Evolutionary conservation across 176 grass and related monocot species (phyloP).

Genomic region (Juncus inflexus): DNA sequence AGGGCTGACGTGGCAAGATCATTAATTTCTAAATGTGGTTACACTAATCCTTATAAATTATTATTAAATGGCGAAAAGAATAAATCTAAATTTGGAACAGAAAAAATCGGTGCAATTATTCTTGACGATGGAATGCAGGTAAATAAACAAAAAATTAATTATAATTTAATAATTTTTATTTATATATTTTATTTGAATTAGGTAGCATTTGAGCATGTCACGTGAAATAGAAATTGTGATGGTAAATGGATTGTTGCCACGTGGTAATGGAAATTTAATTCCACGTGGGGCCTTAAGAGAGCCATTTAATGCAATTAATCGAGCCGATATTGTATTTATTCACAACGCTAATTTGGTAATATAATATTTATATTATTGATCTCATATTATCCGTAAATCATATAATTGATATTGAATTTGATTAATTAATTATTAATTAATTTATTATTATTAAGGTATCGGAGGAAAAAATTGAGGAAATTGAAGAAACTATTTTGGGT

Average conservation of each 20-base stretch:
- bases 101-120: constrained; percentile 59
- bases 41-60: constrained; percentile 13
- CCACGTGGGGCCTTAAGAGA: constrained; percentile 86
- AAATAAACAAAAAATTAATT: neutral
- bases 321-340: constrained; percentile 72
- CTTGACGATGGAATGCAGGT: constrained; percentile 97
- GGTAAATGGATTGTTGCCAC: constrained; percentile 70
- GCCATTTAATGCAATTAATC: constrained; percentile 45
- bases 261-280: constrained; percentile 65
- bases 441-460: no score
- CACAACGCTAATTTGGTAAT: constrained; percentile 74
- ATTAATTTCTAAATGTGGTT: constrained; percentile 53
- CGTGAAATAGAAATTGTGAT: constrained; percentile 85
- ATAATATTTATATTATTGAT: neutral
- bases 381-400: neutral
- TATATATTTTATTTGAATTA: constrained; percentile 36
- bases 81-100: constrained; percentile 10
- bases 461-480: constrained; percentile 37
- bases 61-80: constrained; percentile 19
- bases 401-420: constrained; percentile 1
- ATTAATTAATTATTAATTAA: no score
- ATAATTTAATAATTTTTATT: neutral
- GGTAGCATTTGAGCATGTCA: constrained; percentile 68
- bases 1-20: constrained; percentile 49
- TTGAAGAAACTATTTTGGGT: constrained; percentile 31